These are phyloP conservation scores for Volvariella surrecta DNA, from an alignment of 1,284 basidiomycete genomes.

Conservation along the genomic window DNA sequence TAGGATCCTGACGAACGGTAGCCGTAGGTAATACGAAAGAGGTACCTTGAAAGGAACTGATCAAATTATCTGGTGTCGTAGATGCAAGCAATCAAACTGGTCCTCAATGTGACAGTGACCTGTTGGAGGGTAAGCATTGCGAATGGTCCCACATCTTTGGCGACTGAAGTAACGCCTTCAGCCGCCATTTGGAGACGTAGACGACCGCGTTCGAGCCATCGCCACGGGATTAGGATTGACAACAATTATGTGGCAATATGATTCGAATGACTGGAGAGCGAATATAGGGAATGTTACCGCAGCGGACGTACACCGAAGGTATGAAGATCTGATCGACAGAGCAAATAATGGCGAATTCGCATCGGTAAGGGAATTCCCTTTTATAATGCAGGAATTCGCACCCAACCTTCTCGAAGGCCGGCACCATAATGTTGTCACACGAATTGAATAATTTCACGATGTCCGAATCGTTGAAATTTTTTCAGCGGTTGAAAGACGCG, in stretches of 20 bases:
- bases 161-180: constrained; percentile 12
- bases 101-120: constrained; percentile 55
- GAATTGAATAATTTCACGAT: constrained; percentile 44
- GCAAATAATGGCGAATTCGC: constrained; percentile 31
- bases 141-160: neutral
- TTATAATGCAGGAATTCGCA: constrained; percentile 1
- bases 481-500: constrained; percentile 27
- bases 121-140: constrained; percentile 47
- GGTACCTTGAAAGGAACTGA: neutral
- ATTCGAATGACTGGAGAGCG: constrained; percentile 64
- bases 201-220: constrained; percentile 67
- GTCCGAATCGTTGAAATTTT: constrained; percentile 34
- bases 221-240: constrained; percentile 50
- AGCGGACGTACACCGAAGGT: constrained; percentile 32
- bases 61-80: constrained; percentile 12
- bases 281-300: constrained; percentile 35
- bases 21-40: too few relatives aligned
- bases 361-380: constrained; percentile 16
- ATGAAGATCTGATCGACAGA: constrained; percentile 27
- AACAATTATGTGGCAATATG: constrained; percentile 59
- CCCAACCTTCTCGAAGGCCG: constrained; percentile 23
- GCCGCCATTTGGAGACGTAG: constrained; percentile 57
- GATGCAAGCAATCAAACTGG: constrained; percentile 44
- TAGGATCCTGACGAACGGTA: too few relatives aligned
- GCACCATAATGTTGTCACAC: constrained; percentile 41